phyloP scores from a whole-genome alignment of 2,329 filamentous ascomycete genomes.

The Claviceps sp. region DNA sequence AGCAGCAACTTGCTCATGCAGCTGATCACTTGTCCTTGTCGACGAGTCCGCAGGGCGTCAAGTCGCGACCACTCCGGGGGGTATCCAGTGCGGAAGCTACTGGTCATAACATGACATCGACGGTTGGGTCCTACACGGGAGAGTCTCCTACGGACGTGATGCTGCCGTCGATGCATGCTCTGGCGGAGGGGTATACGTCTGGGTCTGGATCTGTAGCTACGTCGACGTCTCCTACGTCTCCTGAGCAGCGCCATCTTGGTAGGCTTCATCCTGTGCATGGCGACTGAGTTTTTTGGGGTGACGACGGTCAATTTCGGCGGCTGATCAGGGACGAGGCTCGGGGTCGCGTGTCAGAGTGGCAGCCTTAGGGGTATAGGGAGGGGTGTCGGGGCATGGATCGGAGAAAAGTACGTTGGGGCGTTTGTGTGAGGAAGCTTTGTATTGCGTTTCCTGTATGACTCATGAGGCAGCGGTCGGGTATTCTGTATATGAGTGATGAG shows the following conservation, averaged over 20 bases:
- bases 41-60: constrained; percentile 25
- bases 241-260: constrained; percentile 31
- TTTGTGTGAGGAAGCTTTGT: constrained; percentile 15
- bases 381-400: constrained; percentile 13
- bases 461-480: not conserved
- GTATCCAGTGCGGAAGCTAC: constrained; percentile 32
- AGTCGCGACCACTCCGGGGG: constrained; percentile 24
- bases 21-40: constrained; percentile 23
- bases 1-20: constrained; percentile 11
- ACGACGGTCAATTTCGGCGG: constrained; percentile 16
- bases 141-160: not conserved
- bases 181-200: constrained; percentile 7
- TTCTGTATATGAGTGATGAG: constrained; percentile 1
- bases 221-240: constrained; percentile 20
- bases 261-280: constrained; percentile 11
- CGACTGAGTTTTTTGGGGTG: not conserved
- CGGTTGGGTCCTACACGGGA: constrained; percentile 20
- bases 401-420: constrained; percentile 21
- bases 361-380: constrained; percentile 8
- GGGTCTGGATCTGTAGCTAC: constrained; percentile 13
- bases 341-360: constrained; percentile 31
- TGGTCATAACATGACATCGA: constrained; percentile 29
- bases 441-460: too few species aligned
- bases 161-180: not conserved
- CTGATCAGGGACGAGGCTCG: constrained; percentile 34